A percentile compares a stretch with the other conserved stretches of the same genome.
Evolutionary conservation across 192 early-diverging fungal genomes (phyloP).

Genomic region (Chytriomyces hyalinus): DNA sequence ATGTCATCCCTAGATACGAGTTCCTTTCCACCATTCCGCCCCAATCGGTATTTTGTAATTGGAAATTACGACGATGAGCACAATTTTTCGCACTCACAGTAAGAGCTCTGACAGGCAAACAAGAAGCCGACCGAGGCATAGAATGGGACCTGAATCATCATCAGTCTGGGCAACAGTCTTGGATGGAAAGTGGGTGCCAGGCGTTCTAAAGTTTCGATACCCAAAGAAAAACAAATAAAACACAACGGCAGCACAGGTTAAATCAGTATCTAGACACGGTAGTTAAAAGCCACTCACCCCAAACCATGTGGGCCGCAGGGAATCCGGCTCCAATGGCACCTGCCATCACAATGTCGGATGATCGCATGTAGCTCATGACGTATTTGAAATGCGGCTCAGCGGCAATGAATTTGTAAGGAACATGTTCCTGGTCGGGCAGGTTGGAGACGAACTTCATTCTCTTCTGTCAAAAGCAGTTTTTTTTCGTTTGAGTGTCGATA

Average conservation of each 20-base stretch:
- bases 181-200: conserved; percentile 53
- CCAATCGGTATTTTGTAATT: too few relatives aligned
- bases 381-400: conserved; percentile 89
- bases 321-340: conserved; percentile 67
- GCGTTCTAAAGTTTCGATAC: conserved; percentile 40
- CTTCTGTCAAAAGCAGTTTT: too few relatives aligned
- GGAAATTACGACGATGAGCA: too few relatives aligned
- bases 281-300: conserved; percentile 35
- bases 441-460: conserved; percentile 51
- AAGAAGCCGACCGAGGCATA: conserved; percentile 76
- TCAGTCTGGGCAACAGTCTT: conserved; percentile 45
- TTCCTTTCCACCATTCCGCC: too few relatives aligned
- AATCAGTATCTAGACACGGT: too few relatives aligned
- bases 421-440: conserved; percentile 49
- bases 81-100: conserved; percentile 60
- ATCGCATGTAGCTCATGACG: conserved; percentile 88
- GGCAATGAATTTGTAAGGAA: conserved; percentile 83
- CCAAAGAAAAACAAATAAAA: too few relatives aligned
- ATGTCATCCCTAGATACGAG: too few relatives aligned
- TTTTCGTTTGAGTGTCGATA: too few relatives aligned
- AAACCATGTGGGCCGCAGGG: conserved; percentile 75
- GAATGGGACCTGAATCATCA: conserved; percentile 59
- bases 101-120: conserved; percentile 72
- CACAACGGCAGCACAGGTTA: too few relatives aligned
- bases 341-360: conserved; percentile 74